phyloP scores from a whole-genome alignment of 345 rosid genomes.

The Linum lewisii region DNA sequence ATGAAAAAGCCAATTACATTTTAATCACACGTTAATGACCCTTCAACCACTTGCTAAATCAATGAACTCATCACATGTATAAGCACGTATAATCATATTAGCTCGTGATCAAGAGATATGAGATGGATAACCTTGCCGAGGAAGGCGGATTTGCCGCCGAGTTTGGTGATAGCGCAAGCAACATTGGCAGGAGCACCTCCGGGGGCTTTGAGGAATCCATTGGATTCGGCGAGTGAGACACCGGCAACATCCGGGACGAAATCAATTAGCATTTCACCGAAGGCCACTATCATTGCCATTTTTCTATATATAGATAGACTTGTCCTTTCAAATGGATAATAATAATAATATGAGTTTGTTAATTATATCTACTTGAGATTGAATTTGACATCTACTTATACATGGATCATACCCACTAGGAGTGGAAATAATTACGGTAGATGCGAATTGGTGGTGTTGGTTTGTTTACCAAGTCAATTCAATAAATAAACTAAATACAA shows the following conservation, averaged over 20 bases:
- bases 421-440: neutral
- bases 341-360: neutral
- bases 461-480: neutral
- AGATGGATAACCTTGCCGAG: slow-evolving; percentile 43
- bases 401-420: neutral
- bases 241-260: slow-evolving; percentile 65
- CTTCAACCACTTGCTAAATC: too few relatives aligned
- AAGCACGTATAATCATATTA: too few relatives aligned
- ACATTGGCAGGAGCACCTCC: slow-evolving; percentile 80
- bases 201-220: slow-evolving; percentile 58
- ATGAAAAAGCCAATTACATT: too few relatives aligned
- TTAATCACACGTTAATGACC: too few relatives aligned
- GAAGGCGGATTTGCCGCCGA: slow-evolving; percentile 57
- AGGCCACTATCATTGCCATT: slow-evolving; percentile 29
- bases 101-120: neutral
- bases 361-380: neutral
- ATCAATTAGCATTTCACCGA: slow-evolving; percentile 78
- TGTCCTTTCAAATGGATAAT: too few relatives aligned
- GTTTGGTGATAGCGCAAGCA: slow-evolving; percentile 64
- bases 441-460: neutral
- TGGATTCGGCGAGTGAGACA: slow-evolving; percentile 57
- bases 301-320: too few relatives aligned
- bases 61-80: too few relatives aligned
- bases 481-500: too few relatives aligned
- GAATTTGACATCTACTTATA: neutral